Evolutionary conservation across 78 protist genomes (phyloP), one percentile per base, ranked within the genome.

Genomic region (Dictyostelium purpureum): DNA sequence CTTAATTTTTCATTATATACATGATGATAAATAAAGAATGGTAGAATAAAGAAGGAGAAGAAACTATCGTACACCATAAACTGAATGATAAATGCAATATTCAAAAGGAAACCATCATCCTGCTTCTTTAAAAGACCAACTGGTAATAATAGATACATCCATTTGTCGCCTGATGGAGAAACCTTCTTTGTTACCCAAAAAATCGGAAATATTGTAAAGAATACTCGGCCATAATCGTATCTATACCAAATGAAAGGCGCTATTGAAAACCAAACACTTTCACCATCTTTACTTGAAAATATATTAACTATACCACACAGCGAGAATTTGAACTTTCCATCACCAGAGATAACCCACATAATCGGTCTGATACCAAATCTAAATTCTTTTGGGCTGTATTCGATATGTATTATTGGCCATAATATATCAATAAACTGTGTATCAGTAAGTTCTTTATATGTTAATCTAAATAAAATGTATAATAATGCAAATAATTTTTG

Each of bases 381-480:
- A 73, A 85, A 85, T 4, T 74, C 92, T 42, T 47, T 40, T 6
- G 45, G 69, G 45, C 45, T 59, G 61, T 43, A 59, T 24, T 85
- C 92, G 6, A 73, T 26, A 85, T 85, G 92, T n/a, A 85, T 73
- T 6, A 85, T 85, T 57, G 92, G 92, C 92, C 92, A 85, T 43
- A 85, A 35, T 1, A 85, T 47, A 73, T 85, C 92, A 10, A 85
- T 37, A 74, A 38, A 85, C 31, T 73, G 90, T 11, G 73, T 73
- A 4, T 47, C 65, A 11, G 5, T 63, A 11, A 59, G 40, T 47
- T 59, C 92, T 14, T 85, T 73, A 65, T 77, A 85, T 57, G 80
- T 45, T 52, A 70, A 73, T 73, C 92, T 75, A 61, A 85, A 73
- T 35, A 85, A 57, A 16, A 85, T 38, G 47, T 85, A 85, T 5